Base-by-base conservation (phyloP, 108 stramenopile genomes). In the Fragilaria crotonensis region DNA sequence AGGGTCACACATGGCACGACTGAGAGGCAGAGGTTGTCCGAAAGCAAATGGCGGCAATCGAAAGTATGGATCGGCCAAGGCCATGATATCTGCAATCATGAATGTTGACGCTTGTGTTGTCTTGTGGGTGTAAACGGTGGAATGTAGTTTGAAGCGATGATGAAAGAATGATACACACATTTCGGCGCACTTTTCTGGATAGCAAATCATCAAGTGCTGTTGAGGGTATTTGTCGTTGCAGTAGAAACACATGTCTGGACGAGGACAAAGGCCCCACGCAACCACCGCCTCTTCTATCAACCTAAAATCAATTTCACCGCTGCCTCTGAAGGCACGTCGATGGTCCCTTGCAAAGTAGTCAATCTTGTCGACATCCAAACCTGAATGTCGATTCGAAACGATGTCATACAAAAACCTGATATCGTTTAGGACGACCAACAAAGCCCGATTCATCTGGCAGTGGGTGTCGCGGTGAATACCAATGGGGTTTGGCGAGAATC, bases 321-420 rank as follows among this genome's bases (percentile, higher is more conserved):
- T 47, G 19, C 45, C 52, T 7, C 56, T 53, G 32, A 76, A 53
- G 46, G 61, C 60, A 25, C 77, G 80, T 25, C 67, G 53, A 33
- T 57, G 51, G 71, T 96, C 96, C 33, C 96, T 61, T 20, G 87
- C 84, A 57, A 88, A 92, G 64, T 97, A 97, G 64, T 97, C 96
- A 25, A 94, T 76, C 54, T 97, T 97, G 59, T 97, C 96, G 18
- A 94, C 94, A 58, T 97, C 96, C 5, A 95, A 63, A 2, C 96
- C 96, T 4, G 63, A 73, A 57, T 85, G 86, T 11, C 84, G 61
- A 75, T 97, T 97, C 48, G 77, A 73, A 21, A 97, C 86, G 48
- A 97, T 83, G 68, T 95, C 93, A 66, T 97, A 97, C 5, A 97
- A 59, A 68, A 89, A 95, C 57, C 41, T 80, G 60, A 21, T 71